Evolutionary conservation across 768 basidiomycete genomes (phyloP).

Genomic region (Rhodotorula taiwanensis): DNA sequence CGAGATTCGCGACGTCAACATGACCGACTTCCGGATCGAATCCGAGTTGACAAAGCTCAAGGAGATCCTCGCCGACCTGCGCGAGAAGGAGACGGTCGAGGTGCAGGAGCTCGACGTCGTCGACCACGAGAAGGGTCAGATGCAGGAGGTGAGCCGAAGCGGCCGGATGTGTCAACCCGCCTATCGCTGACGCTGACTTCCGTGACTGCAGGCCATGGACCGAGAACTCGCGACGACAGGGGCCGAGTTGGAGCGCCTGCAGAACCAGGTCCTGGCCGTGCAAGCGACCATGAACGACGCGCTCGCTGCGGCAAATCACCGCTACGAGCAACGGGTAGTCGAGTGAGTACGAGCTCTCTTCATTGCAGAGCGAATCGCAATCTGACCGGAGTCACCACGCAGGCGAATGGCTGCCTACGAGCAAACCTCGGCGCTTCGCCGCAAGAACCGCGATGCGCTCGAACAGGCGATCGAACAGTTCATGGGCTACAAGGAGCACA

Average conservation of each 20-base stretch:
- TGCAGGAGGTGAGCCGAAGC: slow-evolving; percentile 61
- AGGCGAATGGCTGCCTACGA: slow-evolving; percentile 17
- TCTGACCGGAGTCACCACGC: not conserved
- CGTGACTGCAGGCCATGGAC: slow-evolving; percentile 20
- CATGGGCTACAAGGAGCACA: slow-evolving; percentile 34
- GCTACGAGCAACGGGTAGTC: slow-evolving; percentile 34
- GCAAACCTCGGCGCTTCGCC: slow-evolving; percentile 29
- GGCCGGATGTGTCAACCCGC: not conserved
- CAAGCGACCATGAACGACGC: slow-evolving; percentile 27
- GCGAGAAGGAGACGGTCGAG: slow-evolving; percentile 56
- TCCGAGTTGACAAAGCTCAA: slow-evolving; percentile 22
- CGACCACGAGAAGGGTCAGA: slow-evolving; percentile 70
- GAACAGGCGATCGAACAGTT: slow-evolving; percentile 34
- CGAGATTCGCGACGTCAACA: slow-evolving; percentile 66
- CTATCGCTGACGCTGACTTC: not conserved
- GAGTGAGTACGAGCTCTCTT: slow-evolving; percentile 7
- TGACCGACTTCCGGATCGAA: slow-evolving; percentile 50
- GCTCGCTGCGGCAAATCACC: slow-evolving; percentile 30
- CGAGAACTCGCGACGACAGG: slow-evolving; percentile 30
- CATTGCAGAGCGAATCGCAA: not conserved
- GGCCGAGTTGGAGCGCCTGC: slow-evolving; percentile 33
- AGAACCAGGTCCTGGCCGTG: slow-evolving; percentile 31
- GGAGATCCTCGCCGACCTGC: slow-evolving; percentile 27
- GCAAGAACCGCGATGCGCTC: slow-evolving; percentile 32
- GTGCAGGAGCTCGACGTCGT: slow-evolving; percentile 56